Evolutionary conservation across 768 basidiomycete genomes (phyloP).

Genomic region (Russula abietina): DNA sequence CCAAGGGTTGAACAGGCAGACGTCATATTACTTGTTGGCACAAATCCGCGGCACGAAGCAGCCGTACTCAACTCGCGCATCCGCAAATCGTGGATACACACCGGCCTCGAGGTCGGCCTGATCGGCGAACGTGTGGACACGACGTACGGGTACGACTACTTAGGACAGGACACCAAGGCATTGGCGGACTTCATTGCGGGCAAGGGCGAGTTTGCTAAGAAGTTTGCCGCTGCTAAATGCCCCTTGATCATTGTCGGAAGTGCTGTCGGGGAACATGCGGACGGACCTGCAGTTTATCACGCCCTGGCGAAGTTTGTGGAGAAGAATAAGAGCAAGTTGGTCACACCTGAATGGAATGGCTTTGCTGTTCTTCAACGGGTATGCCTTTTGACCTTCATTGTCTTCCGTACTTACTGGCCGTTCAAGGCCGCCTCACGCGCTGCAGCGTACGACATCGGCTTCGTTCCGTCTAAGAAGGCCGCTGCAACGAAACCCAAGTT

Average conservation of each 20-base stretch:
- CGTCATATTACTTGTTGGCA: constrained; percentile 87
- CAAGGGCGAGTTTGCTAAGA: constrained; percentile 72
- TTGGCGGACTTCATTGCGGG: constrained; percentile 72
- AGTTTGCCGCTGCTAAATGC: constrained; percentile 84
- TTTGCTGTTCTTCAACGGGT: constrained; percentile 91
- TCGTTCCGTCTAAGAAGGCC: constrained; percentile 78
- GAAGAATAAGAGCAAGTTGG: constrained; percentile 62
- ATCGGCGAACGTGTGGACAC: constrained; percentile 90
- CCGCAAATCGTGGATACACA: constrained; percentile 89
- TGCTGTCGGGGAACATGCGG: constrained; percentile 75
- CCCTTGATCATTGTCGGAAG: constrained; percentile 93
- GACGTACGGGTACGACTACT: constrained; percentile 87
- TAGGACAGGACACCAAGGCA: constrained; percentile 71
- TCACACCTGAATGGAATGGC: constrained; percentile 93
- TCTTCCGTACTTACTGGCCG: neutral
- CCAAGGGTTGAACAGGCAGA: constrained; percentile 89
- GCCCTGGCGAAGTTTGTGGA: constrained; percentile 75
- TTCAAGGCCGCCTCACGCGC: constrained; percentile 80
- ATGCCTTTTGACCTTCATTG: constrained; percentile 30
- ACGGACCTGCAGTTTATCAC: constrained; percentile 73
- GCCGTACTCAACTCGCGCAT: constrained; percentile 96
- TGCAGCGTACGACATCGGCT: constrained; percentile 93
- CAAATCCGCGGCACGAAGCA: constrained; percentile 95
- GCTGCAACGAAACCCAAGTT: constrained; percentile 81
- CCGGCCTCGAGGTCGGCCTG: constrained; percentile 77